Conservation (phyloP, 495 filamentous ascomycete species). For the Massariosphaeria phaeospora region DNA sequence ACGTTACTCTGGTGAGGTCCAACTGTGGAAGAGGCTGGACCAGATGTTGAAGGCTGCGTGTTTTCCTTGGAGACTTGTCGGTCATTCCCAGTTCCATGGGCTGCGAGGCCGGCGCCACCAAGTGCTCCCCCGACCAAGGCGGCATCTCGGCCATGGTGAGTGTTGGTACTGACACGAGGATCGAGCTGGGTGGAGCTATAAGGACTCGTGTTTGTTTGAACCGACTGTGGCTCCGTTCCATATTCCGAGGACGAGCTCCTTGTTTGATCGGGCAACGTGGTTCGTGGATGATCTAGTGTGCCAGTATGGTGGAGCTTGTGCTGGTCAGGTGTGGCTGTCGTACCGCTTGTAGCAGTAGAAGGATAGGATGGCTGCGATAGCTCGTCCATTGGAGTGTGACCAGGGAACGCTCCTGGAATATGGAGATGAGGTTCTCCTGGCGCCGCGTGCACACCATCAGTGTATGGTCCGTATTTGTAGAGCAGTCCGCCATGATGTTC, state of each 20-base stretch:
- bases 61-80: too few relatives aligned
- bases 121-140: conserved; percentile 15
- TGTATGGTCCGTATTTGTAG: conserved; percentile 21
- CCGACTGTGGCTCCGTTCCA: too few relatives aligned
- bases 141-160: conserved; percentile 33
- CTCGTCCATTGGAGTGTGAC: conserved; percentile 11
- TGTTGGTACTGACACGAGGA: conserved; percentile 23
- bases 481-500: conserved; percentile 24
- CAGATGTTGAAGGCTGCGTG: too few relatives aligned
- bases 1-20: conserved; percentile 25
- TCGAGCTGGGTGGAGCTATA: conserved; percentile 21
- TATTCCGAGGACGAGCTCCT: too few relatives aligned
- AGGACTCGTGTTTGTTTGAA: conserved; percentile 1
- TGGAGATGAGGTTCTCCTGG: conserved; percentile 25
- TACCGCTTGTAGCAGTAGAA: too few relatives aligned
- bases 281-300: too few relatives aligned
- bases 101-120: conserved; percentile 26
- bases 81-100: too few relatives aligned
- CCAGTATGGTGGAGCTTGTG: too few relatives aligned
- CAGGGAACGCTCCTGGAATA: conserved; percentile 30
- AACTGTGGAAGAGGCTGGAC: conserved; percentile 18
- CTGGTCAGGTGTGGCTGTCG: too few relatives aligned
- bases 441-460: neutral
- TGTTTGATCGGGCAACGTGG: too few relatives aligned
- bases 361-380: neutral